phyloP scores from a whole-genome alignment of 2,329 filamentous ascomycete genomes.

The Myriosclerotinia duriaeana region DNA sequence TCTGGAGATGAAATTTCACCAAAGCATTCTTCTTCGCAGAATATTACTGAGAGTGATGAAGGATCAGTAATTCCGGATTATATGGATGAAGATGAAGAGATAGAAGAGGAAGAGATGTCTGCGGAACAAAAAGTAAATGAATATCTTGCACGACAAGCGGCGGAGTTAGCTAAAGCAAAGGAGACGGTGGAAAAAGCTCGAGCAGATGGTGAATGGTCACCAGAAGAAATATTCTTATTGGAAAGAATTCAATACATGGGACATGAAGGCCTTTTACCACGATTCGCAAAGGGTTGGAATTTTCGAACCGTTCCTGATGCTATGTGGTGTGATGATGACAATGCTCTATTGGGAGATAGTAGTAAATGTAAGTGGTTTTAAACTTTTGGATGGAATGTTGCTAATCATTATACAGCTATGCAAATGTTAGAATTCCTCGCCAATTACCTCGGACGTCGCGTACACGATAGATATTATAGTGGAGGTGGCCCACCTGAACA shows the following conservation, averaged over 20 bases:
- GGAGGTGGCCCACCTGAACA: conserved; percentile 30
- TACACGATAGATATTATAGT: conserved; percentile 33
- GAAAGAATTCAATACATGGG: conserved; percentile 38
- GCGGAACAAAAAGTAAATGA: conserved; percentile 36
- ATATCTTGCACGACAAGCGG: conserved; percentile 37
- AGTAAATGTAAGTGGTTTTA: conserved; percentile 33
- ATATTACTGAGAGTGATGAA: conserved; percentile 15
- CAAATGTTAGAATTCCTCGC: conserved; percentile 36
- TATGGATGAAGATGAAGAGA: conserved; percentile 21
- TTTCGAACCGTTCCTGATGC: conserved; percentile 38
- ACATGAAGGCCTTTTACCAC: conserved; percentile 38
- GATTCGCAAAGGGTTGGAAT: conserved; percentile 34
- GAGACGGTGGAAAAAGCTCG: conserved; percentile 34
- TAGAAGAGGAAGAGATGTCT: conserved; percentile 25
- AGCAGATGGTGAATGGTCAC: conserved; percentile 36
- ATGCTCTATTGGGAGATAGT: conserved; percentile 36
- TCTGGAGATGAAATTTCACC: conserved; percentile 27
- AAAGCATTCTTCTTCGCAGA: conserved; percentile 30
- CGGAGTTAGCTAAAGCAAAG: conserved; percentile 30
- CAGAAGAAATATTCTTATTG: conserved; percentile 37
- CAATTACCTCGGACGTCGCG: conserved; percentile 31
- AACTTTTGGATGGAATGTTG: background rate
- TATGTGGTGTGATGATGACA: conserved; percentile 34
- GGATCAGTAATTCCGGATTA: conserved; percentile 4
- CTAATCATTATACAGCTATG: conserved; percentile 31